phyloP scores from a whole-genome alignment of 2,329 filamentous ascomycete species.

The Ceratocystis cubensis region DNA sequence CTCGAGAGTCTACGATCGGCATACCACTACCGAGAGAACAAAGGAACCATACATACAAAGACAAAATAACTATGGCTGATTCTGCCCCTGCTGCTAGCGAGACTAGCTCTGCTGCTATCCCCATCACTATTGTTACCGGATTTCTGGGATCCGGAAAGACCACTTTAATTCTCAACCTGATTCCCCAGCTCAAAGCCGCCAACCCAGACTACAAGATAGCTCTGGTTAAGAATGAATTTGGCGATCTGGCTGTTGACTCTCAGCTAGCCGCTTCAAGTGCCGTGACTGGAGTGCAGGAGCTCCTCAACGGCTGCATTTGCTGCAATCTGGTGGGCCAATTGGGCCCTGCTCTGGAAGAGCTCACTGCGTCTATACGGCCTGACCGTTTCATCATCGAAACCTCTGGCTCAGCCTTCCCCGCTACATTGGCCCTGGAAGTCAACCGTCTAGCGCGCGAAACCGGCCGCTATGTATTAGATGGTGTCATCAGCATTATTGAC shows the following conservation, averaged over 20 bases:
- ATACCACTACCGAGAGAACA: background rate
- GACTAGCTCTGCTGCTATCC: constrained; percentile 44
- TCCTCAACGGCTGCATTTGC: constrained; percentile 96
- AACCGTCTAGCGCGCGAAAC: constrained; percentile 65
- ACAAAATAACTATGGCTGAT: background rate
- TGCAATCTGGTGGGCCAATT: constrained; percentile 95
- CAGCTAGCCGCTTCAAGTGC: constrained; percentile 72
- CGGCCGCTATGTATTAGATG: constrained; percentile 61
- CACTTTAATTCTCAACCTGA: constrained; percentile 83
- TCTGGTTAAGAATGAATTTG: constrained; percentile 96
- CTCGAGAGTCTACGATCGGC: background rate
- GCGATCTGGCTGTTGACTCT: constrained; percentile 84
- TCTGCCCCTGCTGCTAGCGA: background rate
- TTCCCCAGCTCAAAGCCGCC: constrained; percentile 71
- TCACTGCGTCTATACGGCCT: constrained; percentile 45
- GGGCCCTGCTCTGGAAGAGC: constrained; percentile 62
- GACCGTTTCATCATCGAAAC: constrained; percentile 93
- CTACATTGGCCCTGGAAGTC: constrained; percentile 81
- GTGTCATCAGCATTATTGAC: constrained; percentile 79
- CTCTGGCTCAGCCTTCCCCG: constrained; percentile 73
- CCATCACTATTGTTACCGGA: constrained; percentile 89
- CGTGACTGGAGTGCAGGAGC: constrained; percentile 79
- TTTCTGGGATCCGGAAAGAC: constrained; percentile 96
- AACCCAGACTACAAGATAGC: constrained; percentile 72
- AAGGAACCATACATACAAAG: background rate